These are phyloP conservation scores for Colletotrichum sidae DNA, from an alignment of 2,329 filamentous ascomycete genomes.

Conservation along the genomic window DNA sequence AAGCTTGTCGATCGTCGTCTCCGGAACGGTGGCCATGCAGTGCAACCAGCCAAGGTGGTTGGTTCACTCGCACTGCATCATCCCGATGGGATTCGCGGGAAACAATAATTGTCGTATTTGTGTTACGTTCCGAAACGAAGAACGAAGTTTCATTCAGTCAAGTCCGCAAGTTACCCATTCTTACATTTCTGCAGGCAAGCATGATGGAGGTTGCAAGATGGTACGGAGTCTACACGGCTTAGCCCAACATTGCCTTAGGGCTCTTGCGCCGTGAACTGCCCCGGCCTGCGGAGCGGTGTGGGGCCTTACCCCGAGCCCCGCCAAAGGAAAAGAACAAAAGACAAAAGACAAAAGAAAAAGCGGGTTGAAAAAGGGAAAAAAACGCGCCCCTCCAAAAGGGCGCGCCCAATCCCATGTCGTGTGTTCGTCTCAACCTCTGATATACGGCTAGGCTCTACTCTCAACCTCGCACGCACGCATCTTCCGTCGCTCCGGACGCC, in stretches of 20 bases:
- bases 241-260: background rate
- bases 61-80: no score
- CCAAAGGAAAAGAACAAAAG: slow-evolving; percentile 1
- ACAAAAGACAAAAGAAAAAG: background rate
- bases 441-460: slow-evolving; percentile 8
- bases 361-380: background rate
- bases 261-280: background rate
- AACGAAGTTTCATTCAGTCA: no score
- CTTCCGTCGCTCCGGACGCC: background rate
- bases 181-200: no score
- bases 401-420: slow-evolving; percentile 7
- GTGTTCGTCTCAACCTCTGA: slow-evolving; percentile 16
- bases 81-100: no score
- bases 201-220: no score
- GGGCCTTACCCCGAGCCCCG: slow-evolving; percentile 13
- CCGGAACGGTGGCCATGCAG: no score
- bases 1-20: slow-evolving; percentile 8
- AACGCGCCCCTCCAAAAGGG: slow-evolving; percentile 6
- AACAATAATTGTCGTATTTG: no score
- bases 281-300: slow-evolving; percentile 8
- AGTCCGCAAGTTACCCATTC: no score
- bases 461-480: background rate
- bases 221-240: no score
- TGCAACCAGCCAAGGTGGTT: background rate
- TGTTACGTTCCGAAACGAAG: no score